Evolutionary conservation across 768 basidiomycete genomes (phyloP).

Genomic region (Hemileccinum impolitum): DNA sequence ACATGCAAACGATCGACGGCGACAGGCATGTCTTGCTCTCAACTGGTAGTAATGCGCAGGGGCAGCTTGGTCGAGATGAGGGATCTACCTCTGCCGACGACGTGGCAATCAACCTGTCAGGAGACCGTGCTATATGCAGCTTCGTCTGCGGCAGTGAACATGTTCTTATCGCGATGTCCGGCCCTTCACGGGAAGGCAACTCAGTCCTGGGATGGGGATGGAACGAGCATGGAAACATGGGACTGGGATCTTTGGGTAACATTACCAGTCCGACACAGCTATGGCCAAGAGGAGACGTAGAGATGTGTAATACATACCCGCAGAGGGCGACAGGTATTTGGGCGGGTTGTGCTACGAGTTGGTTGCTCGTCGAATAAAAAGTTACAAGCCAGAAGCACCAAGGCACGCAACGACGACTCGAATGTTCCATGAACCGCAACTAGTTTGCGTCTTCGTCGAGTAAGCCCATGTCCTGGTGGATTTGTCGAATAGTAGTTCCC

Average conservation of each 20-base stretch:
- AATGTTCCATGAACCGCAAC: background rate
- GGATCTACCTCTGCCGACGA: conserved; percentile 2
- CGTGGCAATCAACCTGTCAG: conserved; percentile 20
- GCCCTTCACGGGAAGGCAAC: conserved; percentile 24
- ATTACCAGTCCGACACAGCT: conserved; percentile 46
- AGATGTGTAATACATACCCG: conserved; percentile 4
- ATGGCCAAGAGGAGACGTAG: conserved; percentile 41
- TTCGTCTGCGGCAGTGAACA: conserved; percentile 87
- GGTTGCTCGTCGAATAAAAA: conserved; percentile 27
- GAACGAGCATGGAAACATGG: conserved; percentile 98
- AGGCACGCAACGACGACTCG: background rate
- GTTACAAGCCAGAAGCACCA: background rate
- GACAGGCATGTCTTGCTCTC: conserved; percentile 36
- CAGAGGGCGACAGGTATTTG: conserved; percentile 21
- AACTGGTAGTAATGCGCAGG: conserved; percentile 53
- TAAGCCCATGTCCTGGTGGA: conserved; percentile 71
- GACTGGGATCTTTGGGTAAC: conserved; percentile 59
- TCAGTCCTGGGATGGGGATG: conserved; percentile 88
- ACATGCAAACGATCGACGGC: conserved; percentile 33
- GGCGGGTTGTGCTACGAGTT: conserved; percentile 34
- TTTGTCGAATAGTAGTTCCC: conserved; percentile 66
- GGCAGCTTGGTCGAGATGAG: conserved; percentile 58
- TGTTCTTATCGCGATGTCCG: conserved; percentile 44
- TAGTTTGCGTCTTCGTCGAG: conserved; percentile 50
- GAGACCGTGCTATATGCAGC: conserved; percentile 23